A percentile compares a stretch with the other conserved stretches of the same genome.
Evolutionary conservation across 2,329 filamentous ascomycete genomes (phyloP).

Genomic region (Thelonectria olida): DNA sequence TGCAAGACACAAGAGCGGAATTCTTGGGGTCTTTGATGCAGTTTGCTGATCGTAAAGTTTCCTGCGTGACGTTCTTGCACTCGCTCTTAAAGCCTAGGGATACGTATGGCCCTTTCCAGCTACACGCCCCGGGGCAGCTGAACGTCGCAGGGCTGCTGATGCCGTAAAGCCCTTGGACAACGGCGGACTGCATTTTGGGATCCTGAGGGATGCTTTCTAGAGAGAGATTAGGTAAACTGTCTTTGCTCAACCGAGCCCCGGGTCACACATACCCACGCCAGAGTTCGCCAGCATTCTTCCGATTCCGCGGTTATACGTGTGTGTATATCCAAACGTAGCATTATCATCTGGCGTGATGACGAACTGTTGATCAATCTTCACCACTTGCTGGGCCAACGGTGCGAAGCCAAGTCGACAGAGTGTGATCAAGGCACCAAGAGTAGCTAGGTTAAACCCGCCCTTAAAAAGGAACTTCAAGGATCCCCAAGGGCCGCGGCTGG

Average conservation of each 20-base stretch:
- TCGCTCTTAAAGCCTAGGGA: slow-evolving; percentile 17
- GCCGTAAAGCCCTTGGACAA: slow-evolving; percentile 18
- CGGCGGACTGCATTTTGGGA: slow-evolving; percentile 15
- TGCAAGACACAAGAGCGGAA: not conserved
- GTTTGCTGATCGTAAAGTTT: not conserved
- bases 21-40: not conserved
- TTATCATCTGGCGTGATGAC: not conserved
- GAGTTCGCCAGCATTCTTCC: not conserved
- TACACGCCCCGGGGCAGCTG: slow-evolving; percentile 17
- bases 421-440: slow-evolving; percentile 21
- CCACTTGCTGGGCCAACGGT: slow-evolving; percentile 15
- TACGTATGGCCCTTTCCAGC: slow-evolving; percentile 6
- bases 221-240: not conserved
- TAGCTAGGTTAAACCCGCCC: slow-evolving; percentile 16
- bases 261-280: not conserved
- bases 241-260: not conserved
- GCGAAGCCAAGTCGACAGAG: slow-evolving; percentile 10
- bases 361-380: not conserved
- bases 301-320: slow-evolving; percentile 6
- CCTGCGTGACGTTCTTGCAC: slow-evolving; percentile 14
- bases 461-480: slow-evolving; percentile 9
- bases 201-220: slow-evolving; percentile 2
- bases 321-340: slow-evolving; percentile 15
- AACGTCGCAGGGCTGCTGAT: slow-evolving; percentile 5
- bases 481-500: slow-evolving; percentile 19